Evolutionary conservation across 2,329 filamentous ascomycete genomes (phyloP), one percentile per base, ranked within the genome.

Genomic region (Sporothrix brasiliensis): DNA sequence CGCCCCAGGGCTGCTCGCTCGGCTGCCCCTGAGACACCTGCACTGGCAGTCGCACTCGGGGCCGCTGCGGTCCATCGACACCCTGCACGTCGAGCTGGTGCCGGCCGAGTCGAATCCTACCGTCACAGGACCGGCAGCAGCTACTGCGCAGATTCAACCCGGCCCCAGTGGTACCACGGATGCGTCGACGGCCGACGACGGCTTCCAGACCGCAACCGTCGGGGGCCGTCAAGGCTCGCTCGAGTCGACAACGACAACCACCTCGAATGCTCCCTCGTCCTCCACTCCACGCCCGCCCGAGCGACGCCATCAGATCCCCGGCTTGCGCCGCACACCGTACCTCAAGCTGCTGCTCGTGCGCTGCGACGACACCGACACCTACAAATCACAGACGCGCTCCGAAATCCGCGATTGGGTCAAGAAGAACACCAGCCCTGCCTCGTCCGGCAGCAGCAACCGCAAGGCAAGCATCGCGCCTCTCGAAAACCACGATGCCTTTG

Each of bases 31-130:
- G 50, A 91, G 90, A 74, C 96, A 98, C 77, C 88, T 99, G 60
- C 93, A 98, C 78, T 99, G 95, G 95, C 96, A 98, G 79, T 97
- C 95, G 16, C 92, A 96, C 72, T 91, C 91, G 39, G 91, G 95
- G 0, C 95, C 95, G 2, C 83, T 98, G 49, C 91, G 95, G 74
- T 97, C 95, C 16, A 99, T 99, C 79, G 91, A 93, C 77, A 94
- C 93, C 14, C 87, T 99, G 53, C 93, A 97, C 77, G 88, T 98
- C 76, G 93, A 97, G 73, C 89, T 98, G 71, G 84, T 94, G n/a
- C 86, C 90, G 9, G 83, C 87, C 79, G 83, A 81, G 76, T 80
- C 83, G 76, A 78, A 88, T 4, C n/a, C 56, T 6, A 58, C 67
- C 6, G 52, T 52, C 52, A 24, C 77, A 74, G 76, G 74, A 1